A percentile compares a stretch with the other conserved stretches of the same genome.
Evolutionary conservation across 2,329 filamentous ascomycete genomes (phyloP).

Genomic region (Lasiodiplodia sp.): DNA sequence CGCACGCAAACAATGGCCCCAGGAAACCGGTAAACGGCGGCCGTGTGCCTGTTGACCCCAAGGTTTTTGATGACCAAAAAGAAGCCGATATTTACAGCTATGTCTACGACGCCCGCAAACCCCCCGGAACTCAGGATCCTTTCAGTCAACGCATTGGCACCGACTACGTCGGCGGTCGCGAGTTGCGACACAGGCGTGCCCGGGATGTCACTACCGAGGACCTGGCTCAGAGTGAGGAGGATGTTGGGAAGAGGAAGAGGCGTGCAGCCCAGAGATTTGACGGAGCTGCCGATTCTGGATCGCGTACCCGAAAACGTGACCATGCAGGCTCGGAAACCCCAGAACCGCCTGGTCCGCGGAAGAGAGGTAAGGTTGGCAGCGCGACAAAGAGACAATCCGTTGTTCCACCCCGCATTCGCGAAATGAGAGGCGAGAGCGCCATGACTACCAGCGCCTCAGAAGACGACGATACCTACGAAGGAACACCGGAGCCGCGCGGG

Average conservation of each 20-base stretch:
- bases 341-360: constrained; percentile 42
- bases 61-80: constrained; percentile 66
- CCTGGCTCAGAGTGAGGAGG: constrained; percentile 46
- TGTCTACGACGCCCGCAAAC: constrained; percentile 60
- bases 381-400: constrained; percentile 30
- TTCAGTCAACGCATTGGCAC: constrained; percentile 59
- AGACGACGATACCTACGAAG: constrained; percentile 34
- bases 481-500: constrained; percentile 30
- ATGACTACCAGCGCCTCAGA: constrained; percentile 39
- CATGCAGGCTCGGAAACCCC: constrained; percentile 43
- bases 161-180: constrained; percentile 54
- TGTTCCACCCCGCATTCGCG: constrained; percentile 54
- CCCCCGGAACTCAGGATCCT: constrained; percentile 62
- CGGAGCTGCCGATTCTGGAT: constrained; percentile 36
- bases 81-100: constrained; percentile 69
- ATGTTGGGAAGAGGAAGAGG: constrained; percentile 45
- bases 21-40: constrained; percentile 60
- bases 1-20: constrained; percentile 43
- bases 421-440: constrained; percentile 52
- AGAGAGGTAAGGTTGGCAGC: constrained; percentile 39
- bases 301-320: constrained; percentile 27
- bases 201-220: constrained; percentile 39
- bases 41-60: constrained; percentile 52
- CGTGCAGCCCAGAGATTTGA: constrained; percentile 46
- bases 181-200: constrained; percentile 54